Base-by-base conservation (phyloP, 2,329 filamentous ascomycete genomes). In the Nannizzia gypsea region DNA sequence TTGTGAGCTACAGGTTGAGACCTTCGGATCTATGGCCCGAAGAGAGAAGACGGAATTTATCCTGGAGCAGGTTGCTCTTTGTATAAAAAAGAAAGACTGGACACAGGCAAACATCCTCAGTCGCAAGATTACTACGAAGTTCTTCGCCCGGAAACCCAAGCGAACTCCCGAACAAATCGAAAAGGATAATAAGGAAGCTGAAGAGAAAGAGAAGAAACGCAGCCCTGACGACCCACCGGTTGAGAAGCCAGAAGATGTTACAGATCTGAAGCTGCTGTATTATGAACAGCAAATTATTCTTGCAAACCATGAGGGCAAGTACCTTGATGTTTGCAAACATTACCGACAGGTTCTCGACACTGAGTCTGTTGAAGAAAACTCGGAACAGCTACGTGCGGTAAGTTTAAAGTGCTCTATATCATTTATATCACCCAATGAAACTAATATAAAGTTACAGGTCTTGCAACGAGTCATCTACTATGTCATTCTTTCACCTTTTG, bases 1-100 rank as follows among this genome's bases (percentile, higher is more conserved):
- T 40, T 99, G 93, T 76, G 93, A 99, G 78, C 81, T 99, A 62
- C 93, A 99, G 74, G 93, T 99, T 56, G 93, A 99, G 81, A 99
- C 93, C 0, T 99, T 99, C 73, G 93, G 93, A 6, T 97, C 92
- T 22, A 99, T 99, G 93, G 88, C 90, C 64, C 83, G 93, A 68
- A 84, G 93, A 67, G 93, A 99, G 74, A 99, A 99, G 86, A 96
- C 91, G 3, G 93, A 97, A 70, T 99, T 99, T 73, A 99, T 99
- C 70, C 80, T 99, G 58, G 89, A 95, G 63, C 93, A 99, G 76
- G 92, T 97, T 44, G 83, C 85, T 36, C 82, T 99, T 58, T 99
- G 93, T 78, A 97, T 99, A 73, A 88, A 96, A 76, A 92, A 86
- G 69, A 88, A 86, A 60, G 93, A 99, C 73, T 99, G 91, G 91